Evolutionary conservation across 257 asterid genomes (phyloP).

Genomic region (Solanum paucissectum): DNA sequence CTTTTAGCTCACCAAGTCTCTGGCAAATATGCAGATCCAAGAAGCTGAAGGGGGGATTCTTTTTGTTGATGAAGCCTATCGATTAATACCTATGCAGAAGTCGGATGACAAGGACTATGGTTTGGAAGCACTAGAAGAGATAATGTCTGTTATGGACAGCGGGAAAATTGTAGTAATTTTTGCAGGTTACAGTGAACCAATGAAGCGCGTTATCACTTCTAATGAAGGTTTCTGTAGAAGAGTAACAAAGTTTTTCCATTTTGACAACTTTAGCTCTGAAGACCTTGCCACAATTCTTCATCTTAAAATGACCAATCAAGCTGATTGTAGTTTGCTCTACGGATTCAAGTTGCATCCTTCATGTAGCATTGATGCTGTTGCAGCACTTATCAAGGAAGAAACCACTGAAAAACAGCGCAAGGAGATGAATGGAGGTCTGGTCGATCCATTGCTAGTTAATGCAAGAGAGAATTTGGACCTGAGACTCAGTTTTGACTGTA

Average conservation of each 20-base stretch:
- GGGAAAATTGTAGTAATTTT: slow-evolving; percentile 84
- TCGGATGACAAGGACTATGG: slow-evolving; percentile 77
- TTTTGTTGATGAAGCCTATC: slow-evolving; percentile 93
- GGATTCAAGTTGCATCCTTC: slow-evolving; percentile 73
- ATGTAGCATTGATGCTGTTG: slow-evolving; percentile 52
- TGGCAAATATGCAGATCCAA: slow-evolving; percentile 37
- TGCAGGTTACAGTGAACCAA: slow-evolving; percentile 95
- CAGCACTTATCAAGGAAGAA: slow-evolving; percentile 42
- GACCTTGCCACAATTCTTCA: slow-evolving; percentile 73
- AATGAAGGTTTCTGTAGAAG: slow-evolving; percentile 92
- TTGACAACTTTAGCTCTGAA: slow-evolving; percentile 55
- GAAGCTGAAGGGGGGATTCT: slow-evolving; percentile 95
- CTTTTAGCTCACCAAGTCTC: neutral
- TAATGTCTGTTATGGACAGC: slow-evolving; percentile 91
- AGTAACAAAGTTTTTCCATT: slow-evolving; percentile 78
- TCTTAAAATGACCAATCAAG: slow-evolving; percentile 54
- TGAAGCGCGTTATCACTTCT: slow-evolving; percentile 77
- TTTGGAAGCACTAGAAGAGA: slow-evolving; percentile 84
- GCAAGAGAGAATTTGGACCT: slow-evolving; percentile 76
- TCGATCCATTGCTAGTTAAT: slow-evolving; percentile 68
- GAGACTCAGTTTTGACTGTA: slow-evolving; percentile 63
- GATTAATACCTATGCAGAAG: slow-evolving; percentile 75
- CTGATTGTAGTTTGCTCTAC: slow-evolving; percentile 36
- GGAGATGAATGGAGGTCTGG: slow-evolving; percentile 91
- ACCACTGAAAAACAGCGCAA: slow-evolving; percentile 59